Evolutionary conservation across 2,329 filamentous ascomycete genomes (phyloP).

Genomic region (Cordyceps pruinosa): DNA sequence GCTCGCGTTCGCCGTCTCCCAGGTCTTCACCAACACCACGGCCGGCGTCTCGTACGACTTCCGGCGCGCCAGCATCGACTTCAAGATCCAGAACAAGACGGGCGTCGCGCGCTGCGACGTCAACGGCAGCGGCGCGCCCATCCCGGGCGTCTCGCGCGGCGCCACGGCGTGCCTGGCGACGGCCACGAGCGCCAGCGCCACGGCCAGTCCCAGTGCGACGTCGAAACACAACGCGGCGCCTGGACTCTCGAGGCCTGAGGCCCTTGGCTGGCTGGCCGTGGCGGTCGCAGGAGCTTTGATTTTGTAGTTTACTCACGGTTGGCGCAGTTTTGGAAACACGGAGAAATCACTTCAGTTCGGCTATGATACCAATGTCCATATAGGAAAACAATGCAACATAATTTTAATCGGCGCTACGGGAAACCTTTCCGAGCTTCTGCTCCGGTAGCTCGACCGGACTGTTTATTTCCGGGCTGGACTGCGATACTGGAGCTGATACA

Average conservation of each 20-base stretch:
- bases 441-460: not conserved
- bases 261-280: not conserved
- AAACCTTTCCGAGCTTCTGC: not conserved
- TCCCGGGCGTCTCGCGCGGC: constrained; percentile 1
- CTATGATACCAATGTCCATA: constrained; percentile 8
- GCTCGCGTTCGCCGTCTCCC: not conserved
- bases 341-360: not conserved
- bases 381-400: not conserved
- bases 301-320: not conserved
- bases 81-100: constrained; percentile 7
- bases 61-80: constrained; percentile 5
- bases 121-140: not conserved
- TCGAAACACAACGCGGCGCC: not conserved
- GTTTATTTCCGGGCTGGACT: not conserved
- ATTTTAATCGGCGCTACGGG: not conserved
- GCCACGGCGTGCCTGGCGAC: not conserved
- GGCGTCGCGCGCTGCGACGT: constrained; percentile 1
- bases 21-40: not conserved
- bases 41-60: not conserved
- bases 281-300: not conserved
- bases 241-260: not conserved
- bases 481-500: not conserved
- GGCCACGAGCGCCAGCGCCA: not conserved
- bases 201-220: not conserved
- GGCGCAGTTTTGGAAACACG: not conserved